Conservation (phyloP, 148 eudicot genomes). For the Chenopodium quinoa region DNA sequence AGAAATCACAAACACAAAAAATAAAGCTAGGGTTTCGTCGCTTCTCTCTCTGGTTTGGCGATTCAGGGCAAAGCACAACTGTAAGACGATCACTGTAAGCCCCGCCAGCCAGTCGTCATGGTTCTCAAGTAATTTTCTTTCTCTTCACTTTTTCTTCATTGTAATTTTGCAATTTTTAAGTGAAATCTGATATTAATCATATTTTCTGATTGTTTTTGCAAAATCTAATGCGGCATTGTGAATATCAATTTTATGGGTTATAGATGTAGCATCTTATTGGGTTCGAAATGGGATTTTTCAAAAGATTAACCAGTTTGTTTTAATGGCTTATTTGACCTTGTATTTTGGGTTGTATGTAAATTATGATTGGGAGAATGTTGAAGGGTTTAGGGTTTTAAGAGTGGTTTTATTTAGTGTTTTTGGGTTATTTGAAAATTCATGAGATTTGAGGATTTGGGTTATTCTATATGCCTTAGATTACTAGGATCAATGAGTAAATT, state of each 20-base stretch:
- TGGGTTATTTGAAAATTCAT: not conserved
- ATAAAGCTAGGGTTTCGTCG: not conserved
- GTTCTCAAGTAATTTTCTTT: slow-evolving; percentile 16
- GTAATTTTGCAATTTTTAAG: not conserved
- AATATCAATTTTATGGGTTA: no score
- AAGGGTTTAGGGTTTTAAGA: not conserved
- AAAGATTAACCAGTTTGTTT: not conserved
- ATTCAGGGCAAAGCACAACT: not conserved
- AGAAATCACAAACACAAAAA: not conserved
- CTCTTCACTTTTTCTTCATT: not conserved
- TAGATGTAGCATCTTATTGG: not conserved
- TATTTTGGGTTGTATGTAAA: not conserved
- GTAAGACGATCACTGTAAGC: not conserved
- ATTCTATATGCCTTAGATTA: not conserved
- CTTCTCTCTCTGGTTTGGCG: not conserved
- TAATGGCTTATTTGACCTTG: not conserved
- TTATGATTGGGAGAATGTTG: not conserved
- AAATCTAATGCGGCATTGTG: not conserved
- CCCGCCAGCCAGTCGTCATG: not conserved
- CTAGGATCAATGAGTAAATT: not conserved
- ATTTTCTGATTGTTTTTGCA: not conserved
- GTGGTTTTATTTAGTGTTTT: not conserved
- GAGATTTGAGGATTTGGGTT: not conserved
- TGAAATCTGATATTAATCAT: not conserved
- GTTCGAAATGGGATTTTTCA: not conserved